Percentiles rank a stretch among this genome's conserved stretches.
Evolutionary conservation across 176 grass and related monocot genomes (phyloP).

Genomic region (Juncus inflexus): DNA sequence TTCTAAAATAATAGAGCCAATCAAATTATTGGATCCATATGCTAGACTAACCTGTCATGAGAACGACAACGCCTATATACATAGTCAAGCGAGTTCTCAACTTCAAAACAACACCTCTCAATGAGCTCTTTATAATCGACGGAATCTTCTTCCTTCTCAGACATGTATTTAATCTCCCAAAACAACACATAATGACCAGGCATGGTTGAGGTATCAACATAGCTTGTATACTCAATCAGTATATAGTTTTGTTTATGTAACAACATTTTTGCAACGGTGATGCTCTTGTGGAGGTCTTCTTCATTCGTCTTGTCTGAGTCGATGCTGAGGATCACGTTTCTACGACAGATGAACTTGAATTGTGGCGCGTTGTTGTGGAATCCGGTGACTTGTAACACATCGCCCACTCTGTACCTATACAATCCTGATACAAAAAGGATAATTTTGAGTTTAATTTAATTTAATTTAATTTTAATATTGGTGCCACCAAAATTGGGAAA

Average conservation of each 20-base stretch:
- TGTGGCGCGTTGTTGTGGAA: constrained; percentile 66
- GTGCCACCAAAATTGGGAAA: no score
- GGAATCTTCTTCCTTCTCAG: constrained; percentile 11
- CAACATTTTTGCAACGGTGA: constrained; percentile 43
- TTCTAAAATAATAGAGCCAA: no score
- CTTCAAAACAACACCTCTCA: constrained; percentile 45
- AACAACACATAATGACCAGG: constrained; percentile 77
- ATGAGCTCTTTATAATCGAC: constrained; percentile 33
- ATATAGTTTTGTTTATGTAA: constrained; percentile 43
- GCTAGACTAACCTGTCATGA: constrained; percentile 34
- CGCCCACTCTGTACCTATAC: constrained; percentile 71
- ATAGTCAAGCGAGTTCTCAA: constrained; percentile 66
- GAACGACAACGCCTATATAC: constrained; percentile 63
- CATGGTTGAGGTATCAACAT: constrained; percentile 41
- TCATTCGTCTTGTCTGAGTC: constrained; percentile 77
- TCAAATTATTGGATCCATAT: no score
- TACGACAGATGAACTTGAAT: constrained; percentile 75
- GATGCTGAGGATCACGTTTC: constrained; percentile 66
- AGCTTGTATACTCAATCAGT: constrained; percentile 78
- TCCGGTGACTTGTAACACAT: constrained; percentile 65
- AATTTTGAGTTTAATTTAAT: constrained; percentile 9
- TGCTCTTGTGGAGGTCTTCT: constrained; percentile 69
- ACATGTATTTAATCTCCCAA: constrained; percentile 62
- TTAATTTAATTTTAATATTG: no score
- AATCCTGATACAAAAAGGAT: constrained; percentile 39